Conservation (phyloP, 306 rosid genomes). For the Cucumis melo region DNA sequence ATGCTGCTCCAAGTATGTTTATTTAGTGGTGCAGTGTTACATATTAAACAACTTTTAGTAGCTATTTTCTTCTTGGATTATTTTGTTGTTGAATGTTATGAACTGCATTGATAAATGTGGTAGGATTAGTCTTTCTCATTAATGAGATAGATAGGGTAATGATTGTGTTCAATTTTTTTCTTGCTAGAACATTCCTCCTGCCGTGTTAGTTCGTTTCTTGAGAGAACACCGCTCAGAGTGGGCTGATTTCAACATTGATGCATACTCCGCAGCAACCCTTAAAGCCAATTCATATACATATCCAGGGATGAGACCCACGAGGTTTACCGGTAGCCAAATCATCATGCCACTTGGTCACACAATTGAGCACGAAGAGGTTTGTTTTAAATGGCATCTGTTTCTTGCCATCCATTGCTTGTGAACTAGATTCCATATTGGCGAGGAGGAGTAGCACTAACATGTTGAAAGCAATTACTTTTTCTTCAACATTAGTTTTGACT, state of each 20-base stretch:
- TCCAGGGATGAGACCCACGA: constrained; percentile 84
- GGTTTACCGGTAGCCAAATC: constrained; percentile 93
- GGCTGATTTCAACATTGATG: constrained; percentile 99
- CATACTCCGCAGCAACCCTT: constrained; percentile 64
- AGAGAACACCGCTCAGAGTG: constrained; percentile 98
- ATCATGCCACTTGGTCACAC: constrained; percentile 98
- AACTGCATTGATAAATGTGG: background rate
- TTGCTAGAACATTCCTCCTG: constrained; percentile 85
- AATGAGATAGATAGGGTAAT: background rate
- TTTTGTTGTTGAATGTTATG: background rate
- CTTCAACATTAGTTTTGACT: background rate
- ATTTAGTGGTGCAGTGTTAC: background rate
- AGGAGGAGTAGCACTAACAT: background rate
- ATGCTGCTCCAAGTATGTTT: constrained; percentile 86
- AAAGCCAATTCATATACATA: constrained; percentile 68
- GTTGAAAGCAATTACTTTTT: background rate
- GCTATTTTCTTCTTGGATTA: background rate
- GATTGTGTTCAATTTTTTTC: background rate
- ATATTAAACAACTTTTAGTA: background rate
- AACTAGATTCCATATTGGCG: background rate
- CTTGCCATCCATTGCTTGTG: background rate
- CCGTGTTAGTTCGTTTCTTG: constrained; percentile 79
- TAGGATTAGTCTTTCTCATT: background rate
- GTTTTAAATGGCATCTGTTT: background rate
- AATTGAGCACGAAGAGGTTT: constrained; percentile 86